Percentiles rank a stretch among this genome's conserved stretches.
These are phyloP conservation scores for Annulohypoxylon maeteangense DNA, from an alignment of 495 filamentous ascomycete species.

Conservation along the genomic window DNA sequence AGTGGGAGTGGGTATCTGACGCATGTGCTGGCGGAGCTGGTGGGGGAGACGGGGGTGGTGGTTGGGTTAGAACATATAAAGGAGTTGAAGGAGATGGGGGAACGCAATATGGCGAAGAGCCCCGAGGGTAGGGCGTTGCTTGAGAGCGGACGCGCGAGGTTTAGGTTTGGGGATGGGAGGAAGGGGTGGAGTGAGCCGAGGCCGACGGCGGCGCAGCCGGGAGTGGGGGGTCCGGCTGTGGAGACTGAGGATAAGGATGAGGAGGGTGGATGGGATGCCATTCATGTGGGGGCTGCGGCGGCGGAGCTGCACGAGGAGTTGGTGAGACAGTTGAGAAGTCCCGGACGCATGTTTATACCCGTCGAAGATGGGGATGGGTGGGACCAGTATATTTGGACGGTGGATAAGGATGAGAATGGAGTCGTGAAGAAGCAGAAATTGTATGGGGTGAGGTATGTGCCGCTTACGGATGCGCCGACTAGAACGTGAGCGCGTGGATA, in stretches of 20 bases:
- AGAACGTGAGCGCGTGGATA: neutral
- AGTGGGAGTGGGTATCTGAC: slow-evolving; percentile 93
- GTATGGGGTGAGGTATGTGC: slow-evolving; percentile 91
- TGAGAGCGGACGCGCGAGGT: slow-evolving; percentile 69
- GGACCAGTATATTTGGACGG: slow-evolving; percentile 84
- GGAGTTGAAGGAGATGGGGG: slow-evolving; percentile 77
- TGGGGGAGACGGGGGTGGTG: slow-evolving; percentile 69
- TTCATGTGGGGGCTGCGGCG: slow-evolving; percentile 95
- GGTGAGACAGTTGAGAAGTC: slow-evolving; percentile 79
- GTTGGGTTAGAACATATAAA: slow-evolving; percentile 92
- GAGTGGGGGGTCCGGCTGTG: slow-evolving; percentile 42
- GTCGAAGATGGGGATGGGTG: slow-evolving; percentile 68
- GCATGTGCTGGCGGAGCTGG: slow-evolving; percentile 85
- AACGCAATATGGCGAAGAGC: slow-evolving; percentile 77
- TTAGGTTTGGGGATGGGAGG: slow-evolving; percentile 84
- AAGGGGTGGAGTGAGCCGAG: slow-evolving; percentile 71
- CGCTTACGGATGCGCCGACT: slow-evolving; percentile 83
- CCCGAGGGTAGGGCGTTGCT: slow-evolving; percentile 71
- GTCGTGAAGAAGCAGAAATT: slow-evolving; percentile 76
- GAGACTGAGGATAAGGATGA: slow-evolving; percentile 49
- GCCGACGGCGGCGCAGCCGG: slow-evolving; percentile 36
- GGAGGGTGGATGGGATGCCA: slow-evolving; percentile 78
- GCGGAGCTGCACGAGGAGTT: slow-evolving; percentile 75
- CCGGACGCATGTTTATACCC: slow-evolving; percentile 88
- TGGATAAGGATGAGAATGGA: slow-evolving; percentile 88